Evolutionary conservation across 306 rosid species (phyloP), one percentile per base, ranked within the genome.

Genomic region (Leucaena leucocephala): DNA sequence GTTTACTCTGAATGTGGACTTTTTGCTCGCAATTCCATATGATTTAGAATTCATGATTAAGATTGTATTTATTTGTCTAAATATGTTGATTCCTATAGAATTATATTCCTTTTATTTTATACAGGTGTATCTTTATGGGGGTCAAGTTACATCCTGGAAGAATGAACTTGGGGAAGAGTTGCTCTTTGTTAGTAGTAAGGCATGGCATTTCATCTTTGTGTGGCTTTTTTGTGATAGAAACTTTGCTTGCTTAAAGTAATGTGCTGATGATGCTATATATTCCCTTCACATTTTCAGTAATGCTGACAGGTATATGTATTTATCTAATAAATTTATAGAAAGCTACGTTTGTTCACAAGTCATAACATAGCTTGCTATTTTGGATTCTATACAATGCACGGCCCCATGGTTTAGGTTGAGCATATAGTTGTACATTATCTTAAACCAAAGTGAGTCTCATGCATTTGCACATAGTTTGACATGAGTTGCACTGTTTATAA

Each of bases 121-220:
- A 36, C 81, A 93, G 96, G 90, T 91, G 39, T 88, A 89, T 78
- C 67, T 93, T 42, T 91, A 89, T 4, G 94, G 97, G 2, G 97
- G 84, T 48, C 97, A 93, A 67, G 92, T 93, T 69, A 86, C 91
- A 6, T 93, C 96, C 4, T 93, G 96, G 98, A 93, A 88, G 85
- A 93, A 89, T 76, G 92, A 91, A 52, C 83, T 80, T 71, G 88
- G 97, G 38, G 94, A 91, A 57, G 94, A 93, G 63, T 83, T 93
- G 83, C 90, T 93, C 50, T 93, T 91, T 78, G 71, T 93, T n/a
- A 91, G 98, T 81, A 85, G 84, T 75, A 91, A 93, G 98, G 97
- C 89, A 77, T 34, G 64, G 0, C 34, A 64, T 72, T 61, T 58
- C 57, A 16, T 62, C 64, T 21, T 58, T 40, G 35, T 71, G 43